These are phyloP conservation scores for Aphanomyces euteiches DNA, from an alignment of 352 stramenopile genomes.

Conservation along the genomic window DNA sequence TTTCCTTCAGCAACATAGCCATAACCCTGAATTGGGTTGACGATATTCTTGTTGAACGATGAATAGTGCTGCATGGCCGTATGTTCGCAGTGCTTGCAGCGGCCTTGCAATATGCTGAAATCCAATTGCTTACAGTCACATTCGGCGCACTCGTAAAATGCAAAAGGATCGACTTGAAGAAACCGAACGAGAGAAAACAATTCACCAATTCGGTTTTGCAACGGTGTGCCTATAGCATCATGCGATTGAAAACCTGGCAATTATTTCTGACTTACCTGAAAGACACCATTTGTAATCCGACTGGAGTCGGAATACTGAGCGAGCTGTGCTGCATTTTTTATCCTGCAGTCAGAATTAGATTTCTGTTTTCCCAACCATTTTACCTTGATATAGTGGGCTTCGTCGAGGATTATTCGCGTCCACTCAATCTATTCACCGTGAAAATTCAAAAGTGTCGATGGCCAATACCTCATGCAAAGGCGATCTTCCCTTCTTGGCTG, in stretches of 20 bases:
- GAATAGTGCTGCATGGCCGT: slow-evolving; percentile 95
- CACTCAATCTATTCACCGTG: slow-evolving; percentile 88
- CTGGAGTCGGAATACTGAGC: slow-evolving; percentile 95
- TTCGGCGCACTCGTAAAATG: slow-evolving; percentile 96
- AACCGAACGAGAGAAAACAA: slow-evolving; percentile 98
- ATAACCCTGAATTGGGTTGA: slow-evolving; percentile 97
- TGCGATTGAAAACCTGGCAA: slow-evolving; percentile 8
- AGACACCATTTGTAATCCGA: slow-evolving; percentile 97
- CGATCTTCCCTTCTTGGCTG: slow-evolving; percentile 30
- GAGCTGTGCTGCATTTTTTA: slow-evolving; percentile 91
- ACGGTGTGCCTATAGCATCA: slow-evolving; percentile 64
- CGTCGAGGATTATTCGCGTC: slow-evolving; percentile 96
- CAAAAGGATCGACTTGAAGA: slow-evolving; percentile 95
- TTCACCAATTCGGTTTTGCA: slow-evolving; percentile 93
- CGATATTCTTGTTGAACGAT: slow-evolving; percentile 97
- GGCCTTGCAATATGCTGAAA: slow-evolving; percentile 74
- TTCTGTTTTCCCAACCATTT: slow-evolving; percentile 50
- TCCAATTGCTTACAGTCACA: slow-evolving; percentile 96
- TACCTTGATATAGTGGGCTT: slow-evolving; percentile 94
- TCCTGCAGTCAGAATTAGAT: slow-evolving; percentile 40
- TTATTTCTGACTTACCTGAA: slow-evolving; percentile 72
- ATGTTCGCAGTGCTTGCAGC: slow-evolving; percentile 91
- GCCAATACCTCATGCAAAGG: slow-evolving; percentile 22
- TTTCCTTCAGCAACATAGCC: slow-evolving; percentile 91
- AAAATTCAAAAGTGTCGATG: slow-evolving; percentile 1